phyloP scores from a whole-genome alignment of 1,284 basidiomycete genomes.

The Irpex rosettiformis region DNA sequence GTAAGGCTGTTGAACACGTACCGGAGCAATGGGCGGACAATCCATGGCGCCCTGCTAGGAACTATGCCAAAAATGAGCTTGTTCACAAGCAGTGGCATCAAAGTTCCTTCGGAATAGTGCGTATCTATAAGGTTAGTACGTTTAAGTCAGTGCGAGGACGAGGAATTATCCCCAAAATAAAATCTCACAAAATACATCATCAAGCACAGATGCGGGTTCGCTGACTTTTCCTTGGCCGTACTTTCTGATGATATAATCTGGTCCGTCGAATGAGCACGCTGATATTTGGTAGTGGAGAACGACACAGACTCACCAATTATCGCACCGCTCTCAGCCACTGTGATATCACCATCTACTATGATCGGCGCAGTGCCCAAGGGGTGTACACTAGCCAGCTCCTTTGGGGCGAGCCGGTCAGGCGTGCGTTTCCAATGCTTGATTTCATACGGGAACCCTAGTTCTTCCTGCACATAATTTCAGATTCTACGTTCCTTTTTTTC shows the following conservation, averaged over 20 bases:
- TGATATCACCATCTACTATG: constrained; percentile 31
- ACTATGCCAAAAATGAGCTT: constrained; percentile 28
- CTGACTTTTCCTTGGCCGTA: constrained; percentile 38
- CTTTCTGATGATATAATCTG: constrained; percentile 37
- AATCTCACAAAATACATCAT: constrained; percentile 35
- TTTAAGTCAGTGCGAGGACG: neutral
- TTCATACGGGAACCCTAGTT: constrained; percentile 45
- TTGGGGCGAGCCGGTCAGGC: constrained; percentile 34
- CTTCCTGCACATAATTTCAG: constrained; percentile 36
- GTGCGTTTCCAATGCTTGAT: constrained; percentile 44
- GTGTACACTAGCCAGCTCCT: constrained; percentile 29
- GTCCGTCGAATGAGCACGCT: neutral
- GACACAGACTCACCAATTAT: constrained; percentile 30
- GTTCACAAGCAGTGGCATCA: constrained; percentile 36
- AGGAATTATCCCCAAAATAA: neutral
- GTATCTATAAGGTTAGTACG: constrained; percentile 21
- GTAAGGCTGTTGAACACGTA: constrained; percentile 20
- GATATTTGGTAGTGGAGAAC: constrained; percentile 4
- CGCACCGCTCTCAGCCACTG: constrained; percentile 33
- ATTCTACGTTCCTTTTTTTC: neutral
- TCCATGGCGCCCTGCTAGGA: constrained; percentile 27
- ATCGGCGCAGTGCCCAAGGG: constrained; percentile 33
- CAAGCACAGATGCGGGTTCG: constrained; percentile 34
- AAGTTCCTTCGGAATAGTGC: constrained; percentile 38
- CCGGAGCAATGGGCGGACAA: constrained; percentile 30